Evolutionary conservation across 768 basidiomycete genomes (phyloP), one percentile per base, ranked within the genome.

Genomic region (Amylocystis lapponica): DNA sequence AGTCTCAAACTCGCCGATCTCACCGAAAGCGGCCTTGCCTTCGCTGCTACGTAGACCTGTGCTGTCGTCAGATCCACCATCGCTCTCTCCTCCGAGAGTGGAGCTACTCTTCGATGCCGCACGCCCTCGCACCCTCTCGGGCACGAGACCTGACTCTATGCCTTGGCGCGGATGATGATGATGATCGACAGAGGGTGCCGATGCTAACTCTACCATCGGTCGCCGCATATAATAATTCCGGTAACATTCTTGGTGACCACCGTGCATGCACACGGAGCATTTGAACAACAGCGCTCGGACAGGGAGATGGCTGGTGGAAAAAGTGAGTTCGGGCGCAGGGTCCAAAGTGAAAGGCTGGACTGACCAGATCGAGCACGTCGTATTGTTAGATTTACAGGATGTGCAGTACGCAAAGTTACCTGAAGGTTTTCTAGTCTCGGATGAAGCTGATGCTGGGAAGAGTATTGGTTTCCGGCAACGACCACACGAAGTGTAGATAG

Each of bases 161-260:
- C 41, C 27, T 49, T 44, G 32, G 34, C 31, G 16, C 44, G 41
- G 27, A 47, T 45, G 14, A 53, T 55, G 17, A 57, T 46, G 35
- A 62, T 41, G 31, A 52, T 45, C 4, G 69, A 63, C 10, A 11
- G 27, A 14, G 51, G 17, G 12, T 22, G 30, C 22, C 31, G 9
- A 11, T 5, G 31, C 51, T 20, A 83, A 58, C 22, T 72, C 70
- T 10, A 74, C 60, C 72, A 79, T 72, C 1, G 81, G 78, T 17
- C 72, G 75, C 29, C 71, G 67, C 50, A 74, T 64, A 53, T 87
- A 86, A 55, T 80, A 88, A 23, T 69, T 66, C 29, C 77, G 72
- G 53, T 87, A 89, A 62, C 89, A 92, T 16, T 74, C 70, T 51
- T 83, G 82, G 51, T 92, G 89, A 0, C 88, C 88, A 0, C 89